Conservation (phyloP, 2,329 filamentous ascomycete genomes). For the Phyllosticta citribraziliensis region DNA sequence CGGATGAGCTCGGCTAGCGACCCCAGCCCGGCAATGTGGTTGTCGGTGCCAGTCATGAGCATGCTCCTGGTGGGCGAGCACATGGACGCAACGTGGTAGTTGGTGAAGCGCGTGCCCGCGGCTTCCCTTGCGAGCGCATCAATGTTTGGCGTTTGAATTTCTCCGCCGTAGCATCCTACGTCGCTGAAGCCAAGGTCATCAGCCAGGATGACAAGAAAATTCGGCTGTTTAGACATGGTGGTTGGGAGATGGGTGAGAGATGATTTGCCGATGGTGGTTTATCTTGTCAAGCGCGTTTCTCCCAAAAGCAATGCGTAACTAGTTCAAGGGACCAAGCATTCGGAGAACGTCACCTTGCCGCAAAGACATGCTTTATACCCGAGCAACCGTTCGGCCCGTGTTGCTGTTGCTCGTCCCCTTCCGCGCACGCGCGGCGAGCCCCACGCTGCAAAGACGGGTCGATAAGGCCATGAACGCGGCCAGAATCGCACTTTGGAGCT, state of each 20-base stretch:
- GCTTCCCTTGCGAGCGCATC: constrained; percentile 38
- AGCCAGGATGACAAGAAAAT: constrained; percentile 50
- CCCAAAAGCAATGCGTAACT: not conserved
- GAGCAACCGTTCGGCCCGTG: not conserved
- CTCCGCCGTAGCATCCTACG: constrained; percentile 48
- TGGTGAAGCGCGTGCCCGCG: constrained; percentile 48
- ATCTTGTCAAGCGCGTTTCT: no score
- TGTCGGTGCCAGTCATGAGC: constrained; percentile 56
- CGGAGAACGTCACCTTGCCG: not conserved
- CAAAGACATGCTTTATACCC: not conserved
- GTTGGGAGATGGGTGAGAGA: not conserved
- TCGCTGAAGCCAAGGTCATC: constrained; percentile 54
- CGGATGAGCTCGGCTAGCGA: constrained; percentile 31
- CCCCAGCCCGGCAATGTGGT: constrained; percentile 50
- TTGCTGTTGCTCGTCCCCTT: not conserved
- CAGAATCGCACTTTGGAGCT: not conserved
- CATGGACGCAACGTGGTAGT: constrained; percentile 55
- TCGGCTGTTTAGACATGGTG: constrained; percentile 33
- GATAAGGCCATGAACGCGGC: not conserved
- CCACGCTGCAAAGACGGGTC: not conserved
- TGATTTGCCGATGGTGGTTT: not conserved
- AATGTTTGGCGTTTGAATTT: constrained; percentile 51
- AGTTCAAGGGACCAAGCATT: not conserved
- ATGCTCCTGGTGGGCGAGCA: constrained; percentile 56
- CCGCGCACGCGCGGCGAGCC: not conserved